Base-by-base conservation (phyloP, 805 yeast genomes). In the Candida morakotiae region DNA sequence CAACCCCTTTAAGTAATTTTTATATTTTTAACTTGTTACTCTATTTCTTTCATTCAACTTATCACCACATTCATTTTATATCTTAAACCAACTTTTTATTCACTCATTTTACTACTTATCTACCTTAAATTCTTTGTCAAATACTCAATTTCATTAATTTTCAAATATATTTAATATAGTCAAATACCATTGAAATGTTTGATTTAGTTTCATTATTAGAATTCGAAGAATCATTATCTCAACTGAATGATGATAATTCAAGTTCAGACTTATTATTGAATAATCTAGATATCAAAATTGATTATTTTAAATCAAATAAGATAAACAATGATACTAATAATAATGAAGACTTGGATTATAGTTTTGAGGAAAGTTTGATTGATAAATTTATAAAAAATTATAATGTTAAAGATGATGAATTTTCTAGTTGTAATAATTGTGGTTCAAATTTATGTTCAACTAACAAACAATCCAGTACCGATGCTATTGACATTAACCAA, bases 161-260 rank as follows among this genome's bases (percentile, higher is more conserved):
- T n/a, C n/a, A n/a, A n/a, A n/a, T n/a, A n/a, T n/a, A n/a, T n/a
- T n/a, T n/a, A n/a, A n/a, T n/a, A n/a, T n/a, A n/a, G n/a, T n/a
- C n/a, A n/a, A n/a, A n/a, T n/a, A n/a, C n/a, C n/a, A n/a, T n/a
- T n/a, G n/a, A n/a, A n/a, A 41, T 41, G 44, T 28, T 41, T 13
- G 41, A 59, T 38, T 54, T 48, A 43, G 57, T 49, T 42, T 46
- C 61, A 8, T 47, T 60, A 14, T 45, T 61, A 24, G 67, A 62
- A 39, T 62, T 62, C 35, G 68, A 62, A 43, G 64, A 60, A 31
- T 55, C 66, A 11, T 49, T 61, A 9, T 37, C 52, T 20, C 33
- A 45, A 18, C 34, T 51, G 3, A 41, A 48, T 14, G 45, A 43
- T 9, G 44, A 44, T 31, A 46, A 40, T 31, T 47, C 47, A 31